Evolutionary conservation across 1,284 basidiomycete species (phyloP).

Genomic region (Phlebopus sp.): DNA sequence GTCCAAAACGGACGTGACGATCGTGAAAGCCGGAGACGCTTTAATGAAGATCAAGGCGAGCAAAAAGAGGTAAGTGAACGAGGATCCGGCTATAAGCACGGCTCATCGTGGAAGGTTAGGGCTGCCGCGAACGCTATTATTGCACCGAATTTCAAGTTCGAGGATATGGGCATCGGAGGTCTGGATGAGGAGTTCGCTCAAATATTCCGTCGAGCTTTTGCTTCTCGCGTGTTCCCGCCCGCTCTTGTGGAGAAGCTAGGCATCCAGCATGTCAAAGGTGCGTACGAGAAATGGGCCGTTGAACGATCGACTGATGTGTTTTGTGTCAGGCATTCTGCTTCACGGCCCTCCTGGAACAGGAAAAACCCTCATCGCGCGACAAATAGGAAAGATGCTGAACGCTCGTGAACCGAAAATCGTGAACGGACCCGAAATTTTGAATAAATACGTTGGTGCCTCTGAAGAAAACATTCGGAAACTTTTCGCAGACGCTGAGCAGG

Average conservation of each 20-base stretch:
- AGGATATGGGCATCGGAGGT: conserved; percentile 99
- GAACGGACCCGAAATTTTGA: conserved; percentile 97
- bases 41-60: conserved; percentile 91
- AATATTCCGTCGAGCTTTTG: conserved; percentile 99
- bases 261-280: conserved; percentile 98
- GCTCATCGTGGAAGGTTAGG: conserved; percentile 38
- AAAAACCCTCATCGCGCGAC: conserved; percentile 96
- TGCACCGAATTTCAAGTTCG: conserved; percentile 98
- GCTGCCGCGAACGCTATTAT: conserved; percentile 94
- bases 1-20: conserved; percentile 87
- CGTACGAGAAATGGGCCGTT: conserved; percentile 7
- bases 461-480: conserved; percentile 99
- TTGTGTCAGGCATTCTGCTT: conserved; percentile 76
- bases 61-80: conserved; percentile 70
- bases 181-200: conserved; percentile 93
- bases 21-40: conserved; percentile 82
- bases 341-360: conserved; percentile 98
- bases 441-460: conserved; percentile 97
- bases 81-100: not conserved
- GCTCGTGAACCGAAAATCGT: conserved; percentile 98
- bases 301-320: not conserved
- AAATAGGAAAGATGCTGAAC: conserved; percentile 99
- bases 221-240: conserved; percentile 96
- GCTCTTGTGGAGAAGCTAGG: conserved; percentile 96
- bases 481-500: conserved; percentile 96